Conservation (phyloP, 1,284 basidiomycete genomes). For the Fomitopsis betulina region DNA sequence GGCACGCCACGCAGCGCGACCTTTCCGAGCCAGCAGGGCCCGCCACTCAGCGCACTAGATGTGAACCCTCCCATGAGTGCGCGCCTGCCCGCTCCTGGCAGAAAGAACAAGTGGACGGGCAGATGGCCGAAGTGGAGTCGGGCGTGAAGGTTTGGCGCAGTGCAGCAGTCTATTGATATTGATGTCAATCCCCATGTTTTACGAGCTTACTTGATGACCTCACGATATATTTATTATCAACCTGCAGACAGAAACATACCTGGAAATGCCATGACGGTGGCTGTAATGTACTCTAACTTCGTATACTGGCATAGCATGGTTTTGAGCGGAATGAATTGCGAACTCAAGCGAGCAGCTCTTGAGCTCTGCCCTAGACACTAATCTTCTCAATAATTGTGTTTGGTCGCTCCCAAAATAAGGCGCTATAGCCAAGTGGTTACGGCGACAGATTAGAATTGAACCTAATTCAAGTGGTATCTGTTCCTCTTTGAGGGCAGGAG, state of each 20-base stretch:
- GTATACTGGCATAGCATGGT: neutral
- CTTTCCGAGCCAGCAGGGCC: slow-evolving; percentile 1
- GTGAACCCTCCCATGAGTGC: slow-evolving; percentile 4
- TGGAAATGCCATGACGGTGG: neutral
- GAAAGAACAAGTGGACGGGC: neutral
- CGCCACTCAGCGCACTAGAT: neutral
- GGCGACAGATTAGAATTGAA: slow-evolving; percentile 51
- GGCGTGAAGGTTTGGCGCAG: too few relatives aligned
- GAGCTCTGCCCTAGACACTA: too few relatives aligned
- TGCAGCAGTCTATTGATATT: neutral
- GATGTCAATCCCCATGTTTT: neutral
- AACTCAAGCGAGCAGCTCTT: too few relatives aligned
- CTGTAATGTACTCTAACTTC: neutral
- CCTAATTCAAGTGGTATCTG: slow-evolving; percentile 7
- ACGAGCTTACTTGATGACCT: neutral
- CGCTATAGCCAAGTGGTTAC: slow-evolving; percentile 56
- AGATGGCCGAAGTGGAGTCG: neutral
- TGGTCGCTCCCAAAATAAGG: too few relatives aligned
- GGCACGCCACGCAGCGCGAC: slow-evolving; percentile 5
- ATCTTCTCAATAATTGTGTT: too few relatives aligned
- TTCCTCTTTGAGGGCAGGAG: slow-evolving; percentile 68
- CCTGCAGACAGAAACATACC: neutral
- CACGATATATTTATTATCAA: neutral
- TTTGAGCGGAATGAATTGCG: neutral
- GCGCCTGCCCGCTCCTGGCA: neutral